A percentile compares a stretch with the other conserved stretches of the same genome.
Conservation (phyloP, 495 filamentous ascomycete genomes). For the Talaromyces wortmannii region DNA sequence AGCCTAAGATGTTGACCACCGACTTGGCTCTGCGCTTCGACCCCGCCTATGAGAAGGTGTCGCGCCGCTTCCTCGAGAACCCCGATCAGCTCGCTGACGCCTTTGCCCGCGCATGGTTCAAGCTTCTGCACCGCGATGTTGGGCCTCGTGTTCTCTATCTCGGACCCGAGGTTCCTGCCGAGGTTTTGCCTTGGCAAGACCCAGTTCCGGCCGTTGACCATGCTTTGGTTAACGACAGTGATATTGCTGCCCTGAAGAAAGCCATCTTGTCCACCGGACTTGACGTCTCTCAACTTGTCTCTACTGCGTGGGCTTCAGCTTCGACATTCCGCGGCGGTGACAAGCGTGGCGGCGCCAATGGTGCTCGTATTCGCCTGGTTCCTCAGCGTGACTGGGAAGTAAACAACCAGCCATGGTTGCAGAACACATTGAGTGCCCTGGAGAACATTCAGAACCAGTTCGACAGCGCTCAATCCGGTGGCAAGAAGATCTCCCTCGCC, state of each 20-base stretch:
- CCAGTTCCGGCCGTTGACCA: slow-evolving; percentile 49
- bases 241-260: slow-evolving; percentile 55
- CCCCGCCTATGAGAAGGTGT: slow-evolving; percentile 65
- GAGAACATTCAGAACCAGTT: slow-evolving; percentile 57
- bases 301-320: slow-evolving; percentile 61
- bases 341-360: slow-evolving; percentile 72
- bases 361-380: slow-evolving; percentile 63
- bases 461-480: slow-evolving; percentile 39
- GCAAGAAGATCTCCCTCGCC: slow-evolving; percentile 65
- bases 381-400: slow-evolving; percentile 62
- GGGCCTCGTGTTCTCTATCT: slow-evolving; percentile 60
- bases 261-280: slow-evolving; percentile 53
- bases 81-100: slow-evolving; percentile 58
- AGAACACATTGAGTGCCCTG: slow-evolving; percentile 47
- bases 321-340: slow-evolving; percentile 67
- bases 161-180: slow-evolving; percentile 60
- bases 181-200: slow-evolving; percentile 61
- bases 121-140: slow-evolving; percentile 69
- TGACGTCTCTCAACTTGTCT: slow-evolving; percentile 47
- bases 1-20: slow-evolving; percentile 61
- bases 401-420: slow-evolving; percentile 57
- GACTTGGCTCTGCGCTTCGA: slow-evolving; percentile 66
- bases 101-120: slow-evolving; percentile 70
- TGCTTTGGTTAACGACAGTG: slow-evolving; percentile 48
- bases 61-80: slow-evolving; percentile 56